Percentiles rank a stretch among this genome's conserved stretches.
These are phyloP conservation scores for Colletotrichum agaves DNA, from an alignment of 2,329 filamentous ascomycete species.

Conservation along the genomic window DNA sequence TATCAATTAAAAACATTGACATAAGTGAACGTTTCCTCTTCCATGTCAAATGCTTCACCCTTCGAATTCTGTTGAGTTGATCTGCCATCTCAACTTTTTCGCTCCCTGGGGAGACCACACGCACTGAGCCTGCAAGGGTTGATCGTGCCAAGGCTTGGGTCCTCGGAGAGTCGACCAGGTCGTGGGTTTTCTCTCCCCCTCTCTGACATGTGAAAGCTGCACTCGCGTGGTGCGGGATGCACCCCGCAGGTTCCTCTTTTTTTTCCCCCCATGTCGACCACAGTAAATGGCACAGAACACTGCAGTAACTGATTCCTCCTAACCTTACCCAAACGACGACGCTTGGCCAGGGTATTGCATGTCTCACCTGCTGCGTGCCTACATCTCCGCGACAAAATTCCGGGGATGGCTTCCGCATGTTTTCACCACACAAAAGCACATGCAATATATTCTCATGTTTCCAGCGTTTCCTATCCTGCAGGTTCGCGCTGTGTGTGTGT, in stretches of 20 bases:
- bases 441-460: background rate
- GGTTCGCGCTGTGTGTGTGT: background rate
- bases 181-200: background rate
- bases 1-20: background rate
- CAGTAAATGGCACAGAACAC: background rate
- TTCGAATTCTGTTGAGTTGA: conserved; percentile 26
- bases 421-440: background rate
- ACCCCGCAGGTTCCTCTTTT: conserved; percentile 38
- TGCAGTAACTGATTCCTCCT: background rate
- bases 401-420: conserved; percentile 29
- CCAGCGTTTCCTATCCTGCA: too few species aligned
- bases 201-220: conserved; percentile 36
- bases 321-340: conserved; percentile 18
- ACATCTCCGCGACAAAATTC: conserved; percentile 26
- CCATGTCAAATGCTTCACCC: background rate
- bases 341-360: conserved; percentile 12
- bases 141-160: conserved; percentile 11
- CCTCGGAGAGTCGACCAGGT: conserved; percentile 13
- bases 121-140: conserved; percentile 31
- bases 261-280: conserved; percentile 25
- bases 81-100: conserved; percentile 36
- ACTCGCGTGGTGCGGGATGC: conserved; percentile 31
- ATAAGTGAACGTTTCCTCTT: background rate
- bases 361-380: conserved; percentile 31
- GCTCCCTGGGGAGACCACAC: conserved; percentile 28